phyloP scores from a whole-genome alignment of 1,139 yeast species.

The Kluyveromyces marxianus region DNA sequence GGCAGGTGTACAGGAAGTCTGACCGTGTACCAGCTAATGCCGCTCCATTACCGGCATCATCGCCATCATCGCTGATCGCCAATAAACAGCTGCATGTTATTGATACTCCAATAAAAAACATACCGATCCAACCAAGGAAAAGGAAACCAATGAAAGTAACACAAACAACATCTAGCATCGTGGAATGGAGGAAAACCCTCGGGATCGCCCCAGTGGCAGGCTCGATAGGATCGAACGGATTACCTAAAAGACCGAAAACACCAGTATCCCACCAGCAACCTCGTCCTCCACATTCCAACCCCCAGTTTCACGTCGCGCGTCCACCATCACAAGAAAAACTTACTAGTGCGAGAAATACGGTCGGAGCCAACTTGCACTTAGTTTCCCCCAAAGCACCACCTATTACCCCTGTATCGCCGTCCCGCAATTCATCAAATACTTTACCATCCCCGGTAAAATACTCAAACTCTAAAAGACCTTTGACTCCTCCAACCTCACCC shows the following conservation, averaged over 20 bases:
- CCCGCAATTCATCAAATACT: slow-evolving; percentile 7
- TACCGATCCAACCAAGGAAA: slow-evolving; percentile 24
- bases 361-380: neutral
- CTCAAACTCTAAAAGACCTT: neutral
- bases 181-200: slow-evolving; percentile 30
- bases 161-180: slow-evolving; percentile 29
- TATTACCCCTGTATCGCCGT: slow-evolving; percentile 7
- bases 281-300: neutral
- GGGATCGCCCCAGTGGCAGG: slow-evolving; percentile 14
- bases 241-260: neutral
- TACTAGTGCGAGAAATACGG: neutral
- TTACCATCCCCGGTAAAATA: too few species aligned
- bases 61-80: neutral
- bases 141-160: slow-evolving; percentile 25
- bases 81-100: slow-evolving; percentile 22
- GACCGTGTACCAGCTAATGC: neutral
- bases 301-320: neutral
- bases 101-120: slow-evolving; percentile 23
- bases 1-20: slow-evolving; percentile 17
- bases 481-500: slow-evolving; percentile 2
- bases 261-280: neutral
- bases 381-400: neutral
- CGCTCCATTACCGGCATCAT: too few species aligned
- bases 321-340: too few species aligned
- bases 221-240: neutral